phyloP scores from a whole-genome alignment of 1,284 basidiomycete species.

The Earliella scabrosa region DNA sequence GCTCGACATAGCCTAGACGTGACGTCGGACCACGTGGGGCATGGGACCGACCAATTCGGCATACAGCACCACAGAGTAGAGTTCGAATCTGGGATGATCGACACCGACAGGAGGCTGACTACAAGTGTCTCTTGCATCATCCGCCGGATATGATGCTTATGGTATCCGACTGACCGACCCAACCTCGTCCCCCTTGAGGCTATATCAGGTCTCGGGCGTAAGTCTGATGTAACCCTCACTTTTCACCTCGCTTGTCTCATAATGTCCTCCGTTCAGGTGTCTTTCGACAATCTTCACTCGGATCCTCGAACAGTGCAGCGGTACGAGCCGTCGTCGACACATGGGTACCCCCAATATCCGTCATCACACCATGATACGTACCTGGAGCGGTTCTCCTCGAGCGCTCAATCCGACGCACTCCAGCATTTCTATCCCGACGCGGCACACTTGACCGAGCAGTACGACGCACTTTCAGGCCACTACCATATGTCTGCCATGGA shows the following conservation, averaged over 20 bases:
- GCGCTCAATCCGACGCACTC: not conserved
- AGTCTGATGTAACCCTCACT: not conserved
- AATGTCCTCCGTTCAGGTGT: constrained; percentile 10
- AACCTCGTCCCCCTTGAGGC: constrained; percentile 9
- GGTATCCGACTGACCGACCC: constrained; percentile 14
- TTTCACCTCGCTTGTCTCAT: not conserved
- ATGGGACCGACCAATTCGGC: too few relatives aligned
- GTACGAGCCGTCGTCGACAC: constrained; percentile 10
- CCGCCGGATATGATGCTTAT: constrained; percentile 14
- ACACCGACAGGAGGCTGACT: constrained; percentile 15
- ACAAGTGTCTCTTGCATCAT: constrained; percentile 2
- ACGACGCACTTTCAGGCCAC: not conserved
- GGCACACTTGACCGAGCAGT: constrained; percentile 12
- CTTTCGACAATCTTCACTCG: constrained; percentile 20
- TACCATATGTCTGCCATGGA: not conserved
- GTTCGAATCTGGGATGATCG: constrained; percentile 19
- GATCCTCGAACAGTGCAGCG: not conserved
- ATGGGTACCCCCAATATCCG: constrained; percentile 1
- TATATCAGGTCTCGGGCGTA: constrained; percentile 15
- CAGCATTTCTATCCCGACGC: not conserved
- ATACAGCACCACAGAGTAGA: not conserved
- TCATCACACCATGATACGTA: constrained; percentile 8
- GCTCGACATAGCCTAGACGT: not conserved
- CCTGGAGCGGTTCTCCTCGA: constrained; percentile 1
- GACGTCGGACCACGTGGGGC: not conserved